A percentile compares a stretch with the other conserved stretches of the same genome.
phyloP scores from a whole-genome alignment of 495 filamentous ascomycete genomes.

The Pseudotulostoma volvatum region DNA sequence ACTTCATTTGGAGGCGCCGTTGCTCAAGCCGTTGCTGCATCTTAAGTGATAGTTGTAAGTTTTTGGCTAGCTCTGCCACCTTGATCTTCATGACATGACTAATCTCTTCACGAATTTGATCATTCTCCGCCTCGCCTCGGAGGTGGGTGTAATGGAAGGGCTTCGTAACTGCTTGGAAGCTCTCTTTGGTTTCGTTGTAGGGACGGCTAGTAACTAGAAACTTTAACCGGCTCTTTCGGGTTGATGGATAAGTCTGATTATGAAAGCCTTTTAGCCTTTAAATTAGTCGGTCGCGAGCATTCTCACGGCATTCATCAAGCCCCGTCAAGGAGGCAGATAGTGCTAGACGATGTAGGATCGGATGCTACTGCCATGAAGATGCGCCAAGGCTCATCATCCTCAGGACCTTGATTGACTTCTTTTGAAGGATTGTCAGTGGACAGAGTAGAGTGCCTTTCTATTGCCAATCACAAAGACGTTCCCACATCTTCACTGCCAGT shows the following conservation, averaged over 20 bases:
- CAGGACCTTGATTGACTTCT: too few relatives aligned
- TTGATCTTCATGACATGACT: conserved; percentile 12
- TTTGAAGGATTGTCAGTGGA: too few relatives aligned
- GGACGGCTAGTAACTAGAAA: conserved; percentile 18
- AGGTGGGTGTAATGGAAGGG: conserved; percentile 4
- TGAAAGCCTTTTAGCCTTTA: conserved; percentile 7
- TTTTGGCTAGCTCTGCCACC: conserved; percentile 12
- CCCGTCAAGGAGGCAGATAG: conserved; percentile 26
- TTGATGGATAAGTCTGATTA: conserved; percentile 4
- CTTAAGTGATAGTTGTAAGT: conserved; percentile 2
- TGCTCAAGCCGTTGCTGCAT: conserved; percentile 4
- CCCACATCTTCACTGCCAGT: too few relatives aligned
- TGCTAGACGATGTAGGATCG: conserved; percentile 9
- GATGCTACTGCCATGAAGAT: conserved; percentile 8
- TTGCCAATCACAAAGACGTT: too few relatives aligned
- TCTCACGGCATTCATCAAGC: conserved; percentile 24
- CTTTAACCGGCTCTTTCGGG: conserved; percentile 7
- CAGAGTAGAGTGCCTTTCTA: too few relatives aligned
- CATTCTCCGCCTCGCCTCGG: conserved; percentile 16
- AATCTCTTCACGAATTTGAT: conserved; percentile 15
- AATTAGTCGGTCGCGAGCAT: conserved; percentile 9
- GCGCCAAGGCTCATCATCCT: conserved; percentile 12
- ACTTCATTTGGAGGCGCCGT: conserved; percentile 10
- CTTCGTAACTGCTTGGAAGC: conserved; percentile 4
- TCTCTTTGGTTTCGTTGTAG: conserved; percentile 9